A percentile compares a stretch with the other conserved stretches of the same genome.
Evolutionary conservation across 2,329 filamentous ascomycete genomes (phyloP).

Genomic region (Aspergillus tubingensis): DNA sequence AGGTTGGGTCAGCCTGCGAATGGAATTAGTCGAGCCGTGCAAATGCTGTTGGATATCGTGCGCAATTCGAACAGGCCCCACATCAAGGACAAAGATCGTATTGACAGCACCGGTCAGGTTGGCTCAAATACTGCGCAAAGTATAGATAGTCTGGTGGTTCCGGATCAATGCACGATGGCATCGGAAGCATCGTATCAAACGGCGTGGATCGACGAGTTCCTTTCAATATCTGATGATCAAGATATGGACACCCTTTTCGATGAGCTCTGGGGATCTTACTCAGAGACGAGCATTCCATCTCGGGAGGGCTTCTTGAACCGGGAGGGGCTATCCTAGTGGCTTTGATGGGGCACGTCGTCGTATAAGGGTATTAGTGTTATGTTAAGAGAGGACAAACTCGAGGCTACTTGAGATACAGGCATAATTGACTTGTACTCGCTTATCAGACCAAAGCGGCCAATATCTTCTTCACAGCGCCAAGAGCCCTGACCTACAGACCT

Average conservation of each 20-base stretch:
- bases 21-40: too few relatives aligned
- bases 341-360: not conserved
- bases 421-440: too few relatives aligned
- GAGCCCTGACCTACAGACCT: too few relatives aligned
- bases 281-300: not conserved
- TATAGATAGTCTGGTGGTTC: not conserved
- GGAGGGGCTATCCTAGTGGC: not conserved
- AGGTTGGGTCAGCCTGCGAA: too few relatives aligned
- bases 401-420: too few relatives aligned
- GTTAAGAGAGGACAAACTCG: too few relatives aligned
- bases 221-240: not conserved
- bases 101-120: not conserved
- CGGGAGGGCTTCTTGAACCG: not conserved
- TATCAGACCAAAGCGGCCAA: too few relatives aligned
- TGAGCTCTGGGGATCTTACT: not conserved
- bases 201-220: not conserved
- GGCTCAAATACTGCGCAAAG: not conserved
- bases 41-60: too few relatives aligned
- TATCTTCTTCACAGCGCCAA: too few relatives aligned
- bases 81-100: too few relatives aligned
- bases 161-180: not conserved
- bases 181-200: not conserved
- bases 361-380: too few relatives aligned
- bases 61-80: too few relatives aligned
- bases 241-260: not conserved